Evolutionary conservation across 2,329 filamentous ascomycete species (phyloP), one percentile per base, ranked within the genome.

Genomic region (Aspergillus quadricinctus): DNA sequence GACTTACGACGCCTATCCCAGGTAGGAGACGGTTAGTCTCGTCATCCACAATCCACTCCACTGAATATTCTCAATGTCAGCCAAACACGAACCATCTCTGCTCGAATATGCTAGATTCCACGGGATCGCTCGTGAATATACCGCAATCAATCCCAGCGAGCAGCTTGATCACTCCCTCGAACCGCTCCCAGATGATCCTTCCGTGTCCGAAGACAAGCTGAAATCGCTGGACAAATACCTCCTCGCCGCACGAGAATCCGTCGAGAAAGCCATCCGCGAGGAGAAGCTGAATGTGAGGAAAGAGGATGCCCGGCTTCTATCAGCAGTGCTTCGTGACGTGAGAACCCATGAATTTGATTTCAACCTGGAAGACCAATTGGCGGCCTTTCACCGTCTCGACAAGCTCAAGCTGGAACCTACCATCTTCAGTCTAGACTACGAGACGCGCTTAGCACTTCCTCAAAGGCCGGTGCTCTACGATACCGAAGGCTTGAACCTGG

Each of bases 41-140:
- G 11, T 14, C 41, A 27, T 35, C 27, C 31, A 45, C 41, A 27
- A 21, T 14, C 23, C 50, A 35, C 14, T 41, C 7, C 23, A n/a
- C 46, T 37, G 3, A 43, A 14, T 23, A 2, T 17, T 9, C 54
- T 45, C n/a, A 31, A 63, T 61, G 57, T 57, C 49, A 45, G 25
- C 27, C 17, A 25, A 19, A 58, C 62, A 63, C 23, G 72, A 75
- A n/a, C 68, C 69, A 17, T 73, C 72, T 21, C 61, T 77, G 6
- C 65, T 81, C 7, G 75, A 80, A 19, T 82, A 81, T 59, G 79
- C 80, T 21, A 74, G 78, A 25, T 75, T 73, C 50, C 67, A 80
- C 56, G 73, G 73, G 3, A 68, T 81, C 23, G 75, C 73, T 31
- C 65, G 56, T 51, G 66, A 78, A 55, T 75, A 75, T 62, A 65